These are phyloP conservation scores for Candida freyschussii DNA, from an alignment of 1,139 yeast species.

Conservation along the genomic window DNA sequence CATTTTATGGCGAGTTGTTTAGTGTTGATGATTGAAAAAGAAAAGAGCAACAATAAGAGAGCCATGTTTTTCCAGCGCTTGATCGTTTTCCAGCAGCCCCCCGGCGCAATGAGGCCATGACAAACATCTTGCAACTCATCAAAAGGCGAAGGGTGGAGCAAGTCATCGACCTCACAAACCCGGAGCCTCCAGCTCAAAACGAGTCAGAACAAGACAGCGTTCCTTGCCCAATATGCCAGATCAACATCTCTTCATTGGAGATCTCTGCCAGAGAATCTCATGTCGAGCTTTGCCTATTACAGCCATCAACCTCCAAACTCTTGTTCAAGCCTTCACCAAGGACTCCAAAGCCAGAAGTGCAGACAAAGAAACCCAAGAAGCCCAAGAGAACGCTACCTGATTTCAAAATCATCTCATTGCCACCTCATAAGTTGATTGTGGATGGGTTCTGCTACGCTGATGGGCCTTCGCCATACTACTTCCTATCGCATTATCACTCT, in stretches of 20 bases:
- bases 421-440: constrained; percentile 43
- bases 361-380: constrained; percentile 11
- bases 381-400: constrained; percentile 41
- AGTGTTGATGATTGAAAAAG: no score
- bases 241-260: constrained; percentile 32
- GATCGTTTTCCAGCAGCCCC: no score
- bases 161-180: constrained; percentile 5
- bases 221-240: constrained; percentile 48
- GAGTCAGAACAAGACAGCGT: constrained; percentile 1
- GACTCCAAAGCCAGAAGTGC: constrained; percentile 5
- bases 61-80: no score
- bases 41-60: no score
- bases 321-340: constrained; percentile 3
- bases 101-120: no score
- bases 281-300: constrained; percentile 47
- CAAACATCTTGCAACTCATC: constrained; percentile 5
- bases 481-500: constrained; percentile 80
- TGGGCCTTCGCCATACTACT: constrained; percentile 35
- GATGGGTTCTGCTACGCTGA: constrained; percentile 63
- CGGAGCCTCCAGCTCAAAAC: not conserved
- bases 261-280: constrained; percentile 48
- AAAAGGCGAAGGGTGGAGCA: constrained; percentile 1
- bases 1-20: no score
- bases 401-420: constrained; percentile 49
- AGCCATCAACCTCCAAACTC: constrained; percentile 7